Evolutionary conservation across 345 rosid species (phyloP).

Genomic region (Gossypium longicalyx): DNA sequence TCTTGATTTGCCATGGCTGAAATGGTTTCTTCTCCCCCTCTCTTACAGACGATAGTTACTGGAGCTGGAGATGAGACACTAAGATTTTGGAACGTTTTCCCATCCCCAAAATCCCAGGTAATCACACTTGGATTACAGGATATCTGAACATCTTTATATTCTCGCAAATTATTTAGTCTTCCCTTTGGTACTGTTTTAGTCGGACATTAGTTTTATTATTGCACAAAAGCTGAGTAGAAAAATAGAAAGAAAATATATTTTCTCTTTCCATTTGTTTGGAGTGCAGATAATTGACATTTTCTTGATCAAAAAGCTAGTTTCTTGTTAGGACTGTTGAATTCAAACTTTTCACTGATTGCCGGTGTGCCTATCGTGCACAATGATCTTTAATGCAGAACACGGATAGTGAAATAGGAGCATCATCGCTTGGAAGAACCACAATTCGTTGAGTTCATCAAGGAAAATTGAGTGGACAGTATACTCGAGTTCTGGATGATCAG

Average conservation of each 20-base stretch:
- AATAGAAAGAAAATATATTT: too few relatives aligned
- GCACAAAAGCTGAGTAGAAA: too few relatives aligned
- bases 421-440: constrained; percentile 74
- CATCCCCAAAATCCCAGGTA: constrained; percentile 94
- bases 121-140: neutral
- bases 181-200: too few relatives aligned
- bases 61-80: constrained; percentile 99
- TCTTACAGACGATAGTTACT: constrained; percentile 81
- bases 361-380: neutral
- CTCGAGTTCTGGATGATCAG: neutral
- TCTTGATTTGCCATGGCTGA: neutral
- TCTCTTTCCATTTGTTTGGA: neutral
- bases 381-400: constrained; percentile 48
- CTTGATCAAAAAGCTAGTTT: neutral
- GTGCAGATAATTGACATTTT: neutral
- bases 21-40: neutral
- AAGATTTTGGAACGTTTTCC: constrained; percentile 97
- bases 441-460: constrained; percentile 44
- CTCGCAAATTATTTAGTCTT: too few relatives aligned
- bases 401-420: constrained; percentile 70
- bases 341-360: neutral
- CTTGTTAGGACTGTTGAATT: too few relatives aligned
- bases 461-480: neutral
- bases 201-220: neutral
- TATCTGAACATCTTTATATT: neutral